Base-by-base conservation (phyloP, 2,329 filamentous ascomycete genomes). In the Nigrospora oryzae region DNA sequence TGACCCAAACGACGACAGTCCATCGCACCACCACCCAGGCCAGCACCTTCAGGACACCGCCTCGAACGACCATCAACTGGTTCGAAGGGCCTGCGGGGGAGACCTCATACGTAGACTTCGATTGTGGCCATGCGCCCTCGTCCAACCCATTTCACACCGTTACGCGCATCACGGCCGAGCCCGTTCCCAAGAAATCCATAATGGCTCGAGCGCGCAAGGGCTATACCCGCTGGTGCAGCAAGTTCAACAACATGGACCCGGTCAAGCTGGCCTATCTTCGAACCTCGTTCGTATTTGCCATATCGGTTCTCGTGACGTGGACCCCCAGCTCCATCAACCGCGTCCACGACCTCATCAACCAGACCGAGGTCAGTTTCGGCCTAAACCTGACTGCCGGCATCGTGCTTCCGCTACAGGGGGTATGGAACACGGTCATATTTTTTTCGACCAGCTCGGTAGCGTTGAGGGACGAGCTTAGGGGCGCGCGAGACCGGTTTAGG, bases 351-450 rank as follows among this genome's bases (percentile, higher is more conserved):
- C 73, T 89, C 50, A 63, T 80, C 8, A 64, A 75, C 42, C 75
- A 77, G 0, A 58, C 50, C 30, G 50, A 65, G 10, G 69, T 73
- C 30, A 75, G 71, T 46, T 90, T 81, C 58, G 75, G 73, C 11
- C 76, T 89, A 42, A 84, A 86, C 57, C 74, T 88, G 42, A 75
- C 79, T 1, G 81, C 83, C 7, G 81, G 83, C 2, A 71, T 86
- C 2, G 86, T 90, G 0, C 69, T 91, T 4, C 86, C 87, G 0
- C 69, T 89, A 1, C 87, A 91, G 60, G 87, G 87, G 1, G 76
- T 89, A 31, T 90, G 86, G 85, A 91, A 91, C 57, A 77, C 81
- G 30, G 66, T 87, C 43, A 87, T 93, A 45, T 91, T 89, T 63
- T 77, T 85, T 48, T 75, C 76, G 5, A 86, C 84, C 2, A 86